Base-by-base conservation (phyloP, 75 land plant genomes). In the Pinus albicaulis region DNA sequence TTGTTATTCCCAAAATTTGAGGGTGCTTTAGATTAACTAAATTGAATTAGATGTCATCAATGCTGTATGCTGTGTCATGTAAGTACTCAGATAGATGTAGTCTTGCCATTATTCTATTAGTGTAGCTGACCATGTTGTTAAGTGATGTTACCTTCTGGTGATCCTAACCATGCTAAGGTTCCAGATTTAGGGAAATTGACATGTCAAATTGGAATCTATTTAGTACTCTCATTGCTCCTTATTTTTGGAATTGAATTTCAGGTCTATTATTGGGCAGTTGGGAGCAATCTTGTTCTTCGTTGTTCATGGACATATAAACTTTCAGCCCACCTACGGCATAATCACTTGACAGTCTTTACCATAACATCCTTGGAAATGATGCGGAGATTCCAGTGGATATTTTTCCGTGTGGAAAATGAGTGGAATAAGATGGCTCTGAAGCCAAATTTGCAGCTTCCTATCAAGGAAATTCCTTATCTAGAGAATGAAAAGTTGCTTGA, bases 241-340 rank as follows among this genome's bases (percentile, higher is more conserved):
- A 41, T 41, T 41, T 41, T 41, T 41, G 48, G 48, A 41, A 41
- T 41, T 41, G 7, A 41, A 41, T 64, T 92, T 70, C 93, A 94
- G 98, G 93, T 94, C 11, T 94, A 85, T 72, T 87, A 92, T 73
- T 94, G 98, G 98, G 98, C 90, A 16, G 81, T 97, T 44, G 87
- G 87, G 60, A 97, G 99, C 89, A 97, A 92, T 77, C 76, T 97
- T 61, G 77, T 92, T 55, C 79, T 97, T 57, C 85, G 99, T 15
- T 92, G 98, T 81, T 90, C 99, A 55, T 97, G 99, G 98, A 94
- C 99, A 10, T 97, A 97, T 85, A 97, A 97, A 86, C 84, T 97
- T 41, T 97, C 99, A 11, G 95, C 99, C 52, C 99, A 97, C 89
- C 86, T 97, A 53, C 93, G 98, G 19, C 98, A 97, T 79, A 94